phyloP scores from a whole-genome alignment of 108 stramenopile genomes.

The Fragilariopsis cylindrus region DNA sequence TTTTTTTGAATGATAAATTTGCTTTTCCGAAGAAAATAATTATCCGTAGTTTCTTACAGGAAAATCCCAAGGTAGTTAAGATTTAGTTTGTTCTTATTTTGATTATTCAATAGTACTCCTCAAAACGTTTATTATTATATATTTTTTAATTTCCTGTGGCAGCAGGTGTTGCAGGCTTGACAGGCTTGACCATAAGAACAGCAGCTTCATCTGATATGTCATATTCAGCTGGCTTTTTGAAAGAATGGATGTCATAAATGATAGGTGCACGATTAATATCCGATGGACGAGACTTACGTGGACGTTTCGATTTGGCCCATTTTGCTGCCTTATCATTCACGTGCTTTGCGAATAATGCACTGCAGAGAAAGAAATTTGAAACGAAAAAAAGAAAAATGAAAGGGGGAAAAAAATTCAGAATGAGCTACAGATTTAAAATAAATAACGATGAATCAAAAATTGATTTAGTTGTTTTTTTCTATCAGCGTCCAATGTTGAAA shows the following conservation, averaged over 20 bases:
- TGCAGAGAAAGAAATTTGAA: background rate
- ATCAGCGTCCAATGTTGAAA: too few species aligned
- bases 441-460: too few species aligned
- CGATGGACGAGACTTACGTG: slow-evolving; percentile 75
- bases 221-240: slow-evolving; percentile 74
- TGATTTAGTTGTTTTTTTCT: too few species aligned
- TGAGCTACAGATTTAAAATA: too few species aligned
- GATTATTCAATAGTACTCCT: background rate
- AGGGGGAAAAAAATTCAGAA: background rate
- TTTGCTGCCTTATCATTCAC: slow-evolving; percentile 84
- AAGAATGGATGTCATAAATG: slow-evolving; percentile 53
- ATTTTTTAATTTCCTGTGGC: slow-evolving; percentile 20
- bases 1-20: background rate
- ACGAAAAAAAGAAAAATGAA: slow-evolving; percentile 5
- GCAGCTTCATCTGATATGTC: slow-evolving; percentile 62
- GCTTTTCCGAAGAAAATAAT: too few species aligned
- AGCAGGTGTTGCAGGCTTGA: background rate
- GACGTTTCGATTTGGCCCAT: slow-evolving; percentile 80
- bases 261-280: slow-evolving; percentile 81
- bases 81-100: background rate
- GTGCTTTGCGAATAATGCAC: slow-evolving; percentile 71
- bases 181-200: slow-evolving; percentile 25
- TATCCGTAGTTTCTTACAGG: too few species aligned
- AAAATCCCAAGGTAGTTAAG: background rate
- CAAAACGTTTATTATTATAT: background rate